Percentiles rank a stretch among this genome's conserved stretches.
Conservation (phyloP, 352 stramenopile species). For the Pythium insidiosum region DNA sequence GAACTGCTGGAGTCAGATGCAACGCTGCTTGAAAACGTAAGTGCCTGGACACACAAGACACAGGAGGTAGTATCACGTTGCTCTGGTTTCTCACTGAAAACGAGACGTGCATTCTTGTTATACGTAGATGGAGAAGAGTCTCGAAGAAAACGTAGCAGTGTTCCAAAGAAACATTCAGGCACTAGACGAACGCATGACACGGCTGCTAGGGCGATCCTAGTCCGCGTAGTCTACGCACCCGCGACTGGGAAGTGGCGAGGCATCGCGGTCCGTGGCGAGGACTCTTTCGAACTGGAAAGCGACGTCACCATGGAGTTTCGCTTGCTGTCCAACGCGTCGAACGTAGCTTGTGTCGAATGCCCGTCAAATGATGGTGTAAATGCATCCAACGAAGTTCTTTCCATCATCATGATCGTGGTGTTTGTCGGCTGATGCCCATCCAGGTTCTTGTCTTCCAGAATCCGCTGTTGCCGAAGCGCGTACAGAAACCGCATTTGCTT, state of each 20-base stretch:
- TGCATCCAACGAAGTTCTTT: conserved; percentile 18
- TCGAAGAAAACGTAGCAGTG: conserved; percentile 63
- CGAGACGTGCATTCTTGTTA: neutral
- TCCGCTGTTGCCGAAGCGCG: conserved; percentile 31
- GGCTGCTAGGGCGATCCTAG: conserved; percentile 17
- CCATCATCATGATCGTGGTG: conserved; percentile 20
- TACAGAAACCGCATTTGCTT: conserved; percentile 69
- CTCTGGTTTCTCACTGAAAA: too few relatives aligned
- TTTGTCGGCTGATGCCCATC: conserved; percentile 17
- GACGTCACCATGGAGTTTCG: conserved; percentile 19
- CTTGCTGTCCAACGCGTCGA: conserved; percentile 24
- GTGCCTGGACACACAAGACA: conserved; percentile 6
- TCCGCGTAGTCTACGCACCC: conserved; percentile 10
- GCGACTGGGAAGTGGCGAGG: conserved; percentile 13
- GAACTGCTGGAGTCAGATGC: conserved; percentile 61
- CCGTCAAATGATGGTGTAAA: conserved; percentile 30
- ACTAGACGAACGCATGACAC: conserved; percentile 58
- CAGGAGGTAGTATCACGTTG: neutral
- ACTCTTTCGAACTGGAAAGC: conserved; percentile 4
- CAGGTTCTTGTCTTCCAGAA: conserved; percentile 12
- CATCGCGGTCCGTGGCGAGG: too few relatives aligned
- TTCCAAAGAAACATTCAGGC: conserved; percentile 74
- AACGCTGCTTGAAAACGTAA: conserved; percentile 60
- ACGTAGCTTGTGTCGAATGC: conserved; percentile 18
- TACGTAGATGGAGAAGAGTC: conserved; percentile 61